phyloP scores from a whole-genome alignment of 2,329 filamentous ascomycete genomes.

The Aspergillus sojae region DNA sequence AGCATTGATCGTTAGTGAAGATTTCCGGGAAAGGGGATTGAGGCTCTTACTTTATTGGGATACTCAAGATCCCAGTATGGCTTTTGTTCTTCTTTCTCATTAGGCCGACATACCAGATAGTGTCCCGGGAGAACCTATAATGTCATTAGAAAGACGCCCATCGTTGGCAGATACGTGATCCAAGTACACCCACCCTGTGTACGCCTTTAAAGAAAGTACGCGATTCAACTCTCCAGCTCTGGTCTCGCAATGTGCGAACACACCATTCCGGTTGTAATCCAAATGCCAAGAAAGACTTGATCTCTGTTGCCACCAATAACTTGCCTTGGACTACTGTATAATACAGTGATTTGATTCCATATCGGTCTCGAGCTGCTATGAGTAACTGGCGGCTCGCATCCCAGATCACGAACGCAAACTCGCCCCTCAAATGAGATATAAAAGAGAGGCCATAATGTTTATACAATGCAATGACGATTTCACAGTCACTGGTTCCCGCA shows the following conservation, averaged over 20 bases:
- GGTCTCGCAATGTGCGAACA: constrained; percentile 48
- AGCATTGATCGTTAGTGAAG: too few species aligned
- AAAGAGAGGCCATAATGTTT: constrained; percentile 51
- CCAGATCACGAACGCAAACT: constrained; percentile 58
- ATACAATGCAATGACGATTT: constrained; percentile 58
- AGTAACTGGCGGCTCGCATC: constrained; percentile 48
- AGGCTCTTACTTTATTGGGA: constrained; percentile 56
- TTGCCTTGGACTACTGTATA: constrained; percentile 48
- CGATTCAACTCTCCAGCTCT: constrained; percentile 48
- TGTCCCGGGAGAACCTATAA: constrained; percentile 47
- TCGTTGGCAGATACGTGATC: too few species aligned
- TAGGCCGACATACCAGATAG: constrained; percentile 44
- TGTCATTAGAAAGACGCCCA: too few species aligned
- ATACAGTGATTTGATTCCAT: constrained; percentile 60
- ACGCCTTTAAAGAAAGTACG: constrained; percentile 57
- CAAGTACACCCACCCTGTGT: constrained; percentile 34
- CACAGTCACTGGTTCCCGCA: constrained; percentile 51
- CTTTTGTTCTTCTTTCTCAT: constrained; percentile 29
- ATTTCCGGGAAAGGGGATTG: not conserved
- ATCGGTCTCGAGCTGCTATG: constrained; percentile 56
- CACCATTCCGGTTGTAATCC: constrained; percentile 59
- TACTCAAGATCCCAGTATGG: constrained; percentile 47
- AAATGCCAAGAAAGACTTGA: constrained; percentile 56
- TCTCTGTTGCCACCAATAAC: constrained; percentile 55
- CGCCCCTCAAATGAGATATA: constrained; percentile 54